Base-by-base conservation (phyloP, 148 eudicot species). In the Vaccinium macrocarpon region DNA sequence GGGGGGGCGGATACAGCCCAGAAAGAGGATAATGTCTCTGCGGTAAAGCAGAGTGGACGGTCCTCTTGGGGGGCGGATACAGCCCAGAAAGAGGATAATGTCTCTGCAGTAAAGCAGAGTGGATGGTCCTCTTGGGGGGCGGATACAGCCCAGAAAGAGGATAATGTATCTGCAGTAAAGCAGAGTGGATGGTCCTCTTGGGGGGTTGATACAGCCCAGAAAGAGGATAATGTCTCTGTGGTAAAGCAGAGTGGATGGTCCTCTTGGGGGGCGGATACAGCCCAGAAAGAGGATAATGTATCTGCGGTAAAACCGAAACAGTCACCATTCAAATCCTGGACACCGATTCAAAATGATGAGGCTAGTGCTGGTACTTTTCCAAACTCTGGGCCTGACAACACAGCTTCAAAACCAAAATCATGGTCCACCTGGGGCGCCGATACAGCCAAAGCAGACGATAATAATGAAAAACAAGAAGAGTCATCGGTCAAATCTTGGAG, bases 61-160 rank as follows among this genome's bases (percentile, higher is more conserved):
- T 85, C 86, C 35, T 80, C 27, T 74, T 85, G 87, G 90, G 90
- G 85, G 87, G 85, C 77, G 1, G 79, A 86, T 35, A 86, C 79
- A 32, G 84, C 79, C 59, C 78, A 80, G 68, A 64, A 82, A 78
- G 27, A 77, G 56, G 32, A 87, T 84, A 81, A 8, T 15, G 27
- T 51, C 32, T 49, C 56, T 76, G 29, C 32, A 1, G 51, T 18
- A 74, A 74, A 42, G 38, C 51, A 61, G 19, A 83, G 85, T 73
- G 86, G 72, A 6, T 78, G 84, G 78, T 85, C 86, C 35, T 80
- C 27, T 74, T 87, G 87, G 90, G 90, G 85, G 87, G 85, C 80
- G 1, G 79, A 86, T 35, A 86, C 78, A 29, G 84, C 79, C 59
- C 78, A 80, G 68, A 64, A 82, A 78, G 27, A 77, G 56, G 32